Conservation (phyloP, 176 grass and related monocot species). For the Bromus sterilis region DNA sequence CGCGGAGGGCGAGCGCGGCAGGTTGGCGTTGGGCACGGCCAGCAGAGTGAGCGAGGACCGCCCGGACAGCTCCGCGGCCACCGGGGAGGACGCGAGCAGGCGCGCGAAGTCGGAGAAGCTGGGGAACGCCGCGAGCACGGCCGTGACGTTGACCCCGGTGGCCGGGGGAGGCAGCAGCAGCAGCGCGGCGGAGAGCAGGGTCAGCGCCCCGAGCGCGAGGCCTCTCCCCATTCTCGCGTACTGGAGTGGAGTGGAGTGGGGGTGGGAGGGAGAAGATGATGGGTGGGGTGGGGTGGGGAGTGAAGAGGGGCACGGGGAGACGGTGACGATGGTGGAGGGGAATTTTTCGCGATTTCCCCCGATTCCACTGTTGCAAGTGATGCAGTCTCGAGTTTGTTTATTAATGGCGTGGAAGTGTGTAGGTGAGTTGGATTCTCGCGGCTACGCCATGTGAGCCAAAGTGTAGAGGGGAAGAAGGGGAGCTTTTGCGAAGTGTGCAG, state of each 20-base stretch:
- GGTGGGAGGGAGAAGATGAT: not conserved
- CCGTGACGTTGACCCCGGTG: conserved; percentile 53
- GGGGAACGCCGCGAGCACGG: conserved; percentile 59
- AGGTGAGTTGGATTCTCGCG: conserved; percentile 19
- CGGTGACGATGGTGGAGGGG: not conserved
- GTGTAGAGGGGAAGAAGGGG: not conserved
- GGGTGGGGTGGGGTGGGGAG: not conserved
- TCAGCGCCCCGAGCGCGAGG: not conserved
- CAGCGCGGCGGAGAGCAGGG: conserved; percentile 16
- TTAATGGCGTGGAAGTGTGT: not conserved
- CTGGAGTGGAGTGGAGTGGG: not conserved
- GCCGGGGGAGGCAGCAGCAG: conserved; percentile 31
- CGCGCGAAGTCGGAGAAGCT: conserved; percentile 57
- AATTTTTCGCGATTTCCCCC: not conserved
- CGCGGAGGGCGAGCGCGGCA: conserved; percentile 44
- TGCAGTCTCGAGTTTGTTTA: conserved; percentile 6
- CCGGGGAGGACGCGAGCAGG: conserved; percentile 52
- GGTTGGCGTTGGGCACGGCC: conserved; percentile 63
- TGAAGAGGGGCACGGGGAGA: not conserved
- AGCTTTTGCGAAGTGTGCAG: conserved; percentile 14
- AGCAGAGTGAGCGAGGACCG: conserved; percentile 85
- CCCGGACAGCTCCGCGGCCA: conserved; percentile 48
- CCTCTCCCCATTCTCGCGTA: conserved; percentile 11
- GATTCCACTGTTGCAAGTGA: too few species aligned
- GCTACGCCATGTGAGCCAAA: conserved; percentile 4